These are phyloP conservation scores for Moringa oleifera DNA, from an alignment of 345 rosid species.

Conservation along the genomic window DNA sequence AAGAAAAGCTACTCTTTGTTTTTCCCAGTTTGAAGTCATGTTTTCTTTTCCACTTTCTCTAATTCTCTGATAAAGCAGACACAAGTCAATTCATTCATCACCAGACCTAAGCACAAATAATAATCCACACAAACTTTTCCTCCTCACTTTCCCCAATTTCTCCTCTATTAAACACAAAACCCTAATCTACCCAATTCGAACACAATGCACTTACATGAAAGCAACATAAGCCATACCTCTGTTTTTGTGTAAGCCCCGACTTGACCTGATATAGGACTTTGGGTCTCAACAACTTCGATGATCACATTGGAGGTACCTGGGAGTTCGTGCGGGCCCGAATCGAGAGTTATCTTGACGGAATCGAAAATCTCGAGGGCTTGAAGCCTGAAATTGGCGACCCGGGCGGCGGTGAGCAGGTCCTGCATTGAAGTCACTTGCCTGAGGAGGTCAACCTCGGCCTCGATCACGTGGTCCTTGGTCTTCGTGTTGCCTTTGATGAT, in stretches of 20 bases:
- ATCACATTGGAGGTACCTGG: conserved; percentile 81
- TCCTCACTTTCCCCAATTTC: conserved; percentile 2
- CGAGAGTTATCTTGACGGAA: conserved; percentile 74
- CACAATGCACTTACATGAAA: background rate
- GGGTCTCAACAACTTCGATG: conserved; percentile 61
- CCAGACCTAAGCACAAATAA: too few species aligned
- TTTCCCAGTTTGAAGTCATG: background rate
- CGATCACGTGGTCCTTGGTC: conserved; percentile 75
- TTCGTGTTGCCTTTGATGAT: conserved; percentile 67
- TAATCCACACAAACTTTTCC: background rate
- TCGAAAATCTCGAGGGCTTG: conserved; percentile 70
- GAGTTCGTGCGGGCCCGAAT: conserved; percentile 84
- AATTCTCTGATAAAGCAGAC: background rate
- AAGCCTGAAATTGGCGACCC: conserved; percentile 51
- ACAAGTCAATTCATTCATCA: too few species aligned
- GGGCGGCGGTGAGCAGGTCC: conserved; percentile 65
- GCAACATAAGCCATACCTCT: conserved; percentile 40
- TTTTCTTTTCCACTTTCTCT: background rate
- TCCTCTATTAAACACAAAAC: conserved; percentile 6
- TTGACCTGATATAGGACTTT: conserved; percentile 54
- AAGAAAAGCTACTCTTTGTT: too few species aligned
- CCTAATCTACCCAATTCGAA: background rate
- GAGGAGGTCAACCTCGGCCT: conserved; percentile 53
- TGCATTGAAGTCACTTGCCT: conserved; percentile 61
- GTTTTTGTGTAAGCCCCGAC: conserved; percentile 68